Conservation (phyloP, 495 filamentous ascomycete species). For the Lophiostoma macrostomum region DNA sequence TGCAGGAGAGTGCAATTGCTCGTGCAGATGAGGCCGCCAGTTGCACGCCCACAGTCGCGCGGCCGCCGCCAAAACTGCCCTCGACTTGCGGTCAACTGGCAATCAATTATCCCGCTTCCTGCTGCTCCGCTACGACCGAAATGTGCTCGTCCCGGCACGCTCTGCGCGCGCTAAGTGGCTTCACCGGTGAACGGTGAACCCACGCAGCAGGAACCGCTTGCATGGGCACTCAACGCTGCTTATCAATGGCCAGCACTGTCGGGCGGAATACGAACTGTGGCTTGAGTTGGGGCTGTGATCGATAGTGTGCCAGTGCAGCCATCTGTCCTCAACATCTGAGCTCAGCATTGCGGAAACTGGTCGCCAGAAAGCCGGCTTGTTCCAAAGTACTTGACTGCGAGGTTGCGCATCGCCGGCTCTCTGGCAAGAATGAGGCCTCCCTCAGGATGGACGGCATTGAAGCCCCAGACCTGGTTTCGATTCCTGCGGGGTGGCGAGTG, state of each 20-base stretch:
- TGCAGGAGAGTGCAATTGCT: background rate
- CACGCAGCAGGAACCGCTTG: slow-evolving; percentile 2
- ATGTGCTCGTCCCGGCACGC: background rate
- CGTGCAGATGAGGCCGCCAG: slow-evolving; percentile 2
- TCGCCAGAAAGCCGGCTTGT: background rate
- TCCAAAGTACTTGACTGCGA: background rate
- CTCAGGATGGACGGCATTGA: background rate
- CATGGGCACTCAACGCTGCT: background rate
- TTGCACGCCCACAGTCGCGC: background rate
- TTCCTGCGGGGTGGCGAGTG: slow-evolving; percentile 9
- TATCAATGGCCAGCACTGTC: background rate
- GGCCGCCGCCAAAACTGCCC: slow-evolving; percentile 8
- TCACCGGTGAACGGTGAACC: slow-evolving; percentile 3
- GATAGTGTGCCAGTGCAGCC: background rate
- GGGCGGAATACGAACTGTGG: slow-evolving; percentile 9
- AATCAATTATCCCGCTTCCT: background rate
- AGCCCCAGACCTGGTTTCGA: background rate
- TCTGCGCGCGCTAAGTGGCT: background rate
- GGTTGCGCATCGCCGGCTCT: background rate
- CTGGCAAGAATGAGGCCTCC: no score
- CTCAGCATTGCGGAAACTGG: background rate
- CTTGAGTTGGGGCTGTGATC: slow-evolving; percentile 9
- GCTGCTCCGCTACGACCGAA: slow-evolving; percentile 1
- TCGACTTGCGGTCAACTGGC: slow-evolving; percentile 17
- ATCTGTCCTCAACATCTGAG: background rate